These are phyloP conservation scores for Phytophthora vignae DNA, from an alignment of 352 stramenopile species.

Conservation along the genomic window DNA sequence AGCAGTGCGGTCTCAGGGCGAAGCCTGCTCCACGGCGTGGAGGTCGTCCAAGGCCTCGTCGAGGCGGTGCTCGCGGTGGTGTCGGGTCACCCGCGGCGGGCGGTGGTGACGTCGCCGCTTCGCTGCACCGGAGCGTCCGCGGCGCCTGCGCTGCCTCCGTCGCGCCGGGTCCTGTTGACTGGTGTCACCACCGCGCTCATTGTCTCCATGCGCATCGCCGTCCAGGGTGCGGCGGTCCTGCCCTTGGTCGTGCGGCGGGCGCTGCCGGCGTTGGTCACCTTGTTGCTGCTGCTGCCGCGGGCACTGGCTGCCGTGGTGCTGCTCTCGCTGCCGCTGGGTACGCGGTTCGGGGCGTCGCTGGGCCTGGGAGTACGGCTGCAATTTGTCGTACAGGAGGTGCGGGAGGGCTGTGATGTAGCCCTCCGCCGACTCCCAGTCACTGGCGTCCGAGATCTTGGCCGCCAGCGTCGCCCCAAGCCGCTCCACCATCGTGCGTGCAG, in stretches of 20 bases:
- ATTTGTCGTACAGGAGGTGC: not conserved
- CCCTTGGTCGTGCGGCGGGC: no score
- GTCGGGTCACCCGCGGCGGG: constrained; percentile 12
- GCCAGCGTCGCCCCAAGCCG: not conserved
- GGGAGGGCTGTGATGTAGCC: not conserved
- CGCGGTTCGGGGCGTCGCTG: not conserved
- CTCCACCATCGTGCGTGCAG: not conserved
- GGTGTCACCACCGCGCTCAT: no score
- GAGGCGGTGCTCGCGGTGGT: constrained; percentile 3
- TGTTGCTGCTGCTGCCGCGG: no score
- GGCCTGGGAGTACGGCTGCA: not conserved
- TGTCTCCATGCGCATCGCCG: no score
- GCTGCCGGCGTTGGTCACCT: no score
- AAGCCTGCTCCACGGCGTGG: not conserved
- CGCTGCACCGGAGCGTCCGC: no score
- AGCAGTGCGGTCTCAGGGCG: not conserved
- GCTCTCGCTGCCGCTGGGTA: not conserved
- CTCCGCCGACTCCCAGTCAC: constrained; percentile 11
- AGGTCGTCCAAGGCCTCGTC: constrained; percentile 19
- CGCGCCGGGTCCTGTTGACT: no score
- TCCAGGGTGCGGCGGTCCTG: no score
- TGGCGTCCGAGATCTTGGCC: constrained; percentile 16
- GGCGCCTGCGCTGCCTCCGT: not conserved
- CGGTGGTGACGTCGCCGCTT: not conserved
- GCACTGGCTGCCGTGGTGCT: not conserved